Conservation (phyloP, 192 early-diverging fungal species). For the Rhizophagus clarus region DNA sequence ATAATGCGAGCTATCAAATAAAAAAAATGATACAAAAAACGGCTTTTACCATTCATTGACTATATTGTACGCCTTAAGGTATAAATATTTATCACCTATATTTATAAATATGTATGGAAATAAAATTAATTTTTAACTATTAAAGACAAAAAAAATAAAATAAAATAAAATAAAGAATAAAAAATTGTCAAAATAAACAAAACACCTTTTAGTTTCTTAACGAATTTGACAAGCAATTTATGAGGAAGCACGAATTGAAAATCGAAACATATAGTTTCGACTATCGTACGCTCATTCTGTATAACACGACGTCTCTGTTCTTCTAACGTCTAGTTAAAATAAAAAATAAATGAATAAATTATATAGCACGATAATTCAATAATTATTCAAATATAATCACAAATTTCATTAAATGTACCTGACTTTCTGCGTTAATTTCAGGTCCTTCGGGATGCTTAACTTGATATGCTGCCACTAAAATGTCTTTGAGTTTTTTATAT, state of each 20-base stretch:
- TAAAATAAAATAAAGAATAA: neutral
- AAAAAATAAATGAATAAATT: neutral
- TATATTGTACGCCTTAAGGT: conserved; percentile 54
- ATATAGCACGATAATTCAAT: neutral
- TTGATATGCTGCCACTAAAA: conserved; percentile 64
- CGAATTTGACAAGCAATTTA: conserved; percentile 71
- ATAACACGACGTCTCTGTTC: conserved; percentile 67
- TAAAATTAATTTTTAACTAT: neutral
- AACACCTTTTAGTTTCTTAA: conserved; percentile 62
- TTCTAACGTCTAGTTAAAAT: conserved; percentile 56
- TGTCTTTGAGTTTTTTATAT: conserved; percentile 80
- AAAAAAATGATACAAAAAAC: neutral
- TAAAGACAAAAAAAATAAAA: neutral
- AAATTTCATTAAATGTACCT: conserved; percentile 35
- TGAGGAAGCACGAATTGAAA: conserved; percentile 79
- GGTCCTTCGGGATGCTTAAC: conserved; percentile 50
- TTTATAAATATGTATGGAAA: conserved; percentile 10
- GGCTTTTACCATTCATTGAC: conserved; percentile 45
- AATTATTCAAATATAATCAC: neutral
- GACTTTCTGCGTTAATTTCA: conserved; percentile 57
- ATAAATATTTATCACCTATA: conserved; percentile 48
- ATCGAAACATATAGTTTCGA: conserved; percentile 81
- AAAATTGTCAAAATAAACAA: too few relatives aligned
- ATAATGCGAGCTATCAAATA: neutral
- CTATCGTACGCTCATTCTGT: conserved; percentile 67